Evolutionary conservation across 140 eudicot genomes (phyloP), one percentile per base, ranked within the genome.

Genomic region (Flaveria floridana): DNA sequence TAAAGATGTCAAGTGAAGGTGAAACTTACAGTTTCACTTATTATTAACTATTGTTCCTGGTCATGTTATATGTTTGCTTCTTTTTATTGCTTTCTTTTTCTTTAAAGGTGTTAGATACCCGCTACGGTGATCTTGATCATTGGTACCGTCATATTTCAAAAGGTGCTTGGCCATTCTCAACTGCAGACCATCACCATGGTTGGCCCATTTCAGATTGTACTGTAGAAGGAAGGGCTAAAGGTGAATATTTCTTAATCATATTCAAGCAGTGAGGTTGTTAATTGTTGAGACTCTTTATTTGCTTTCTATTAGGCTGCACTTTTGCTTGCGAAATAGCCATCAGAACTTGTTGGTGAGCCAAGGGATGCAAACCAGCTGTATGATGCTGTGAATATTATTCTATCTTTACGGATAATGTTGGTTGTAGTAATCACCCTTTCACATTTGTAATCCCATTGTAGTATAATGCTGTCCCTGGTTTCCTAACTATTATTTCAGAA

Each of bases 141-240:
- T 90, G 96, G 97, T 90, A 88, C 77, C 96, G 96, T 51, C 97
- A 94, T 74, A 88, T 87, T 7, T 94, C 99, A 28, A 94, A 90
- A 94, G 99, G 99, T 53, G 95, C 95, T 18, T 94, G 99, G 99
- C 96, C 99, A 61, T 94, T 94, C 70, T 94, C 99, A 44, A 94
- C 96, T 19, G 91, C 90, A 77, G 99, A 90, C 78, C 97, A 94
- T 18, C 23, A 21, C 23, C 23, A 21, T 21, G 99, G 99, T 21
- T 94, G 99, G 99, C 96, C 94, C 62, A 85, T 90, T 86, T 88
- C 99, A 71, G 99, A 94, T 78, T 94, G 97, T 80, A 86, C 96
- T 3, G 91, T 97, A 20, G 37, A 28, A 28, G 6, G 99, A 94
- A 81, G 99, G 97, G 73, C 74, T 94, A 53, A 90, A 94, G 84